A percentile compares a stretch with the other conserved stretches of the same genome.
phyloP scores from a whole-genome alignment of 768 basidiomycete species.

The Russula ochroleuca region DNA sequence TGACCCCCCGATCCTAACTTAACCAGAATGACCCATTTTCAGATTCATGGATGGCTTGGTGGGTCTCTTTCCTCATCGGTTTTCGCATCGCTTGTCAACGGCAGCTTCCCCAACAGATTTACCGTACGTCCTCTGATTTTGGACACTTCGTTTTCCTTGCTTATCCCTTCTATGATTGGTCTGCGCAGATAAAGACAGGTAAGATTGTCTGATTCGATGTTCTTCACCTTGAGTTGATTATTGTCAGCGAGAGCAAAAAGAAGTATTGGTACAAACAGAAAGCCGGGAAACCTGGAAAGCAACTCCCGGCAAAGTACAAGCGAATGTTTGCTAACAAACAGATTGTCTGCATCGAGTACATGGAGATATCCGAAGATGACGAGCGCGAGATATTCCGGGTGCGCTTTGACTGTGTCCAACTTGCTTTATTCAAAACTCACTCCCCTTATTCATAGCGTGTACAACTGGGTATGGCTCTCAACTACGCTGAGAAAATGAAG shows the following conservation, averaged over 20 bases:
- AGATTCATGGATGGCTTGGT: slow-evolving; percentile 58
- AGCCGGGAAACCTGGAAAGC: slow-evolving; percentile 26
- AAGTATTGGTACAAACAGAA: slow-evolving; percentile 39
- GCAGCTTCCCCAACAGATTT: slow-evolving; percentile 10
- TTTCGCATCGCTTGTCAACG: background rate
- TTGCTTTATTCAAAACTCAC: background rate
- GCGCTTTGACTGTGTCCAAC: slow-evolving; percentile 7
- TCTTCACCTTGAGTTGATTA: background rate
- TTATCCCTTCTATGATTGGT: background rate
- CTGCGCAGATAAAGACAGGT: slow-evolving; percentile 41
- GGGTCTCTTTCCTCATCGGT: slow-evolving; percentile 31
- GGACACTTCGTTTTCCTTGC: background rate
- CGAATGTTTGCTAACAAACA: slow-evolving; percentile 43
- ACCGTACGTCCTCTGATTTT: background rate
- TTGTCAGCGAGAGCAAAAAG: slow-evolving; percentile 17
- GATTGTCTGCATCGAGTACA: slow-evolving; percentile 50
- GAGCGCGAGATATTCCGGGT: slow-evolving; percentile 37
- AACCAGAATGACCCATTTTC: background rate
- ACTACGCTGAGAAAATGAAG: slow-evolving; percentile 32
- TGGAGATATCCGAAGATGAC: slow-evolving; percentile 29
- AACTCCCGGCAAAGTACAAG: slow-evolving; percentile 37
- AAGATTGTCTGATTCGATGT: slow-evolving; percentile 9
- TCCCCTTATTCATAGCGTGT: slow-evolving; percentile 29
- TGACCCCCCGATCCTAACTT: background rate
- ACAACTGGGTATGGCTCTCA: slow-evolving; percentile 33